Evolutionary conservation across 805 yeast species (phyloP).

Genomic region (Candida chauliodis): DNA sequence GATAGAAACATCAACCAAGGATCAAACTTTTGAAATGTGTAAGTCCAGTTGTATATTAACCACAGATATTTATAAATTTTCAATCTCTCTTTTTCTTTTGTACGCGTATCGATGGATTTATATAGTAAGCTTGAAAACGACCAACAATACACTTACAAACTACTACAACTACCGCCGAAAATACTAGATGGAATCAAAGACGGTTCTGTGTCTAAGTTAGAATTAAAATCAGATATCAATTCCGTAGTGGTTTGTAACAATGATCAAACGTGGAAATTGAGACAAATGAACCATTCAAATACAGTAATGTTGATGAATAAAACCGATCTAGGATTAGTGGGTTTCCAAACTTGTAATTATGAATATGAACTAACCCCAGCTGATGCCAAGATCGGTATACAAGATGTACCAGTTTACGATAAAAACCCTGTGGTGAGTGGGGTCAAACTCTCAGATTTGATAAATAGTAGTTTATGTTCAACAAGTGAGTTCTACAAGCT

Average conservation of each 20-base stretch:
- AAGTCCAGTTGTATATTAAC: too few relatives aligned
- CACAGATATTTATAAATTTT: too few relatives aligned
- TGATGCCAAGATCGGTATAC: slow-evolving; percentile 29
- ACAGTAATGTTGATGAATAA: slow-evolving; percentile 55
- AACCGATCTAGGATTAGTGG: slow-evolving; percentile 19
- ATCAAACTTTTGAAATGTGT: slow-evolving; percentile 40
- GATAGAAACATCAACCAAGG: slow-evolving; percentile 47
- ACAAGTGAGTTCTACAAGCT: slow-evolving; percentile 44
- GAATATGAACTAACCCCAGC: slow-evolving; percentile 31
- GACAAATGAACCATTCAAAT: slow-evolving; percentile 86
- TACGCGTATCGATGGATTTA: slow-evolving; percentile 1
- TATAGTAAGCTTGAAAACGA: slow-evolving; percentile 14
- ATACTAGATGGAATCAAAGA: slow-evolving; percentile 34
- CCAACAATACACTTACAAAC: slow-evolving; percentile 32
- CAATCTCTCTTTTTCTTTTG: background rate
- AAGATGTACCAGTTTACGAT: slow-evolving; percentile 22
- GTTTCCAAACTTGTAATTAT: slow-evolving; percentile 25
- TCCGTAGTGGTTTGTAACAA: slow-evolving; percentile 59
- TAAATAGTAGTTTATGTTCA: slow-evolving; percentile 52
- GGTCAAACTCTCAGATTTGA: slow-evolving; percentile 23
- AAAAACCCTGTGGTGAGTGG: background rate
- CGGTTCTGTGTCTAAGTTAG: slow-evolving; percentile 22
- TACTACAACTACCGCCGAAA: slow-evolving; percentile 49
- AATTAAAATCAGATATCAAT: slow-evolving; percentile 29
- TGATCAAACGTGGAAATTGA: slow-evolving; percentile 55